Evolutionary conservation across 768 basidiomycete genomes (phyloP).

Genomic region (Tephrocybe sp.): DNA sequence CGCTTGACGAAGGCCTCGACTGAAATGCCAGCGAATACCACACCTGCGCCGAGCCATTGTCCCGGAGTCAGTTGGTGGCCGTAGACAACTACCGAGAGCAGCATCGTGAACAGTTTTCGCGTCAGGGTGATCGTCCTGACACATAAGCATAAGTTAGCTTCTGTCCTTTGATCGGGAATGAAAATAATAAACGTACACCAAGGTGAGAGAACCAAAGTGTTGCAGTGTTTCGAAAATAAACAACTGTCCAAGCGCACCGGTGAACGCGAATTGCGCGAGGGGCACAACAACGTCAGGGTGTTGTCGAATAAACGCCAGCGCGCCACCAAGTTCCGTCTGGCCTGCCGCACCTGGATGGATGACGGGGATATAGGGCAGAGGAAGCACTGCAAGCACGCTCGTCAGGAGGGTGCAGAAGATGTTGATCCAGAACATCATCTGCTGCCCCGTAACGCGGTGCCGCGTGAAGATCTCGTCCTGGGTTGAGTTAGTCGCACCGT

Average conservation of each 20-base stretch:
- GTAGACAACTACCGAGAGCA: constrained; percentile 91
- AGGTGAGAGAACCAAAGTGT: constrained; percentile 86
- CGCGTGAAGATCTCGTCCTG: constrained; percentile 94
- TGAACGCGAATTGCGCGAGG: constrained; percentile 80
- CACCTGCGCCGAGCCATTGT: constrained; percentile 90
- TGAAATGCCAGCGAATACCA: constrained; percentile 95
- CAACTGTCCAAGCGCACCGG: constrained; percentile 92
- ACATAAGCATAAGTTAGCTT: constrained; percentile 9
- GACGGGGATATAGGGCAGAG: constrained; percentile 80
- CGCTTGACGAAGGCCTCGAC: constrained; percentile 92
- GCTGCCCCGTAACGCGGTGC: constrained; percentile 79
- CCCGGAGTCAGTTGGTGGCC: constrained; percentile 80
- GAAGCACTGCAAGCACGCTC: constrained; percentile 66
- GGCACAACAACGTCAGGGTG: constrained; percentile 79
- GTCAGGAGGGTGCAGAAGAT: constrained; percentile 79
- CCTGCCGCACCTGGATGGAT: constrained; percentile 67
- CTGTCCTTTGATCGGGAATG: background rate
- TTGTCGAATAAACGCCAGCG: constrained; percentile 68
- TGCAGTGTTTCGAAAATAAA: constrained; percentile 98
- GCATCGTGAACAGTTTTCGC: constrained; percentile 96
- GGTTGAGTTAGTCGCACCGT: constrained; percentile 93
- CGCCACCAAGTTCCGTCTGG: constrained; percentile 62
- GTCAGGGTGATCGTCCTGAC: constrained; percentile 91
- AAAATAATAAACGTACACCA: constrained; percentile 56
- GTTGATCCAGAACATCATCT: constrained; percentile 99